These are phyloP conservation scores for Chaetoceros muelleri DNA, from an alignment of 108 stramenopile genomes.

Conservation along the genomic window DNA sequence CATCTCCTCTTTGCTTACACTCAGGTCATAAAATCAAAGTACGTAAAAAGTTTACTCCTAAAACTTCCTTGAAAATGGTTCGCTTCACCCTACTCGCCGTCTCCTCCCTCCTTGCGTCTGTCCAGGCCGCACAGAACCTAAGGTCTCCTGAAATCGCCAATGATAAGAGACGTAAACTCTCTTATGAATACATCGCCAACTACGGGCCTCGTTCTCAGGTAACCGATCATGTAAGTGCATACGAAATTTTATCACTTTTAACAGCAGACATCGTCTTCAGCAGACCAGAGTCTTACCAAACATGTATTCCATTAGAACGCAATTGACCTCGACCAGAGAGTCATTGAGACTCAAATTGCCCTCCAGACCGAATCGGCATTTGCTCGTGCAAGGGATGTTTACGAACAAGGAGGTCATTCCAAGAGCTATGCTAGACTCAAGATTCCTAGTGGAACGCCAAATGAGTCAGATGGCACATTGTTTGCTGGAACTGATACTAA, in stretches of 20 bases:
- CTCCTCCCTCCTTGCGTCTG: too few species aligned
- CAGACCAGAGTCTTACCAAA: not conserved
- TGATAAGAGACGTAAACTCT: too few species aligned
- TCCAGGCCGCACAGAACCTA: too few species aligned
- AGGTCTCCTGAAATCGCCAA: too few species aligned
- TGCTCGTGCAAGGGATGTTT: constrained; percentile 31
- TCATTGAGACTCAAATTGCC: constrained; percentile 32
- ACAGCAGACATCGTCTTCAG: too few species aligned
- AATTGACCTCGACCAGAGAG: constrained; percentile 63
- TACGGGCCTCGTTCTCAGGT: constrained; percentile 55
- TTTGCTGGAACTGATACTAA: constrained; percentile 28
- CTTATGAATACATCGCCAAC: constrained; percentile 41
- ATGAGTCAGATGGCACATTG: constrained; percentile 15
- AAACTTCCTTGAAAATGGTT: too few species aligned
- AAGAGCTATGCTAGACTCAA: constrained; percentile 47
- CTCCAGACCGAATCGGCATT: constrained; percentile 19
- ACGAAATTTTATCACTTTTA: not conserved
- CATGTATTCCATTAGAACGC: constrained; percentile 7
- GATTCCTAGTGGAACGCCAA: constrained; percentile 11
- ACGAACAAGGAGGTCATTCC: constrained; percentile 51
- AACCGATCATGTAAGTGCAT: constrained; percentile 18
- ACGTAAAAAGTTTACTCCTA: too few species aligned
- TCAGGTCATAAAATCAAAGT: too few species aligned
- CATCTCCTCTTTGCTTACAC: too few species aligned
- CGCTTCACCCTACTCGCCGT: too few species aligned